Conservation (phyloP, 2,329 filamentous ascomycete genomes). For the Ampelomyces quisqualis region DNA sequence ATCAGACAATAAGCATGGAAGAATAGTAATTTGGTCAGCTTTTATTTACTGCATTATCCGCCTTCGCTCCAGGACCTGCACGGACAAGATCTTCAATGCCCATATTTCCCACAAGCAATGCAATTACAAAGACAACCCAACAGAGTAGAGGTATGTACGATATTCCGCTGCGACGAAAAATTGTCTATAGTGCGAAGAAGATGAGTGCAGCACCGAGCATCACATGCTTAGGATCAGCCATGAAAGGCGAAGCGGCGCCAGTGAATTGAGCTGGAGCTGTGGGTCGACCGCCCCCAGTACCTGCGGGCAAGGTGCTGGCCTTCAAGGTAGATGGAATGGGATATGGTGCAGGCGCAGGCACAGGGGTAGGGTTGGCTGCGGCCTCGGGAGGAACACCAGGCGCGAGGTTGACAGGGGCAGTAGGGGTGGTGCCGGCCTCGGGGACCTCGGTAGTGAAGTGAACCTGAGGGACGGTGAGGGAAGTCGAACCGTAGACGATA, state of each 20-base stretch:
- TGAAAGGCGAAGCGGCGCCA: conserved; percentile 35
- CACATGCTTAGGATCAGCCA: conserved; percentile 21
- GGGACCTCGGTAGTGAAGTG: conserved; percentile 45
- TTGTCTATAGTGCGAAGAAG: conserved; percentile 40
- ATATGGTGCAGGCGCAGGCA: conserved; percentile 17
- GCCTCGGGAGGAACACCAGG: conserved; percentile 38
- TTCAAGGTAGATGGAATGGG: conserved; percentile 28
- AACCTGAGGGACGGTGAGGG: conserved; percentile 51
- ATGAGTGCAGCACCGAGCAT: conserved; percentile 35
- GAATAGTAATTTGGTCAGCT: too few relatives aligned
- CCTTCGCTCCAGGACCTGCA: too few relatives aligned
- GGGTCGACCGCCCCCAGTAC: conserved; percentile 23
- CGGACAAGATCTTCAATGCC: too few relatives aligned
- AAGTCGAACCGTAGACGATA: conserved; percentile 47
- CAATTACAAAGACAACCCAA: too few relatives aligned
- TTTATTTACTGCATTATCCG: too few relatives aligned
- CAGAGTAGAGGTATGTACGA: too few relatives aligned
- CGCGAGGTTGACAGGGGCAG: conserved; percentile 40
- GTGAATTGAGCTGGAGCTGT: conserved; percentile 35
- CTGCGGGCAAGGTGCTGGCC: conserved; percentile 24
- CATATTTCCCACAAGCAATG: too few relatives aligned
- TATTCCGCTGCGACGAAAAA: too few relatives aligned
- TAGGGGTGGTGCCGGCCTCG: conserved; percentile 29
- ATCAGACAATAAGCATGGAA: too few relatives aligned
- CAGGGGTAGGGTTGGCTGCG: conserved; percentile 26